Conservation (phyloP, 2,329 filamentous ascomycete species). For the Apiospora rasikravindrae region DNA sequence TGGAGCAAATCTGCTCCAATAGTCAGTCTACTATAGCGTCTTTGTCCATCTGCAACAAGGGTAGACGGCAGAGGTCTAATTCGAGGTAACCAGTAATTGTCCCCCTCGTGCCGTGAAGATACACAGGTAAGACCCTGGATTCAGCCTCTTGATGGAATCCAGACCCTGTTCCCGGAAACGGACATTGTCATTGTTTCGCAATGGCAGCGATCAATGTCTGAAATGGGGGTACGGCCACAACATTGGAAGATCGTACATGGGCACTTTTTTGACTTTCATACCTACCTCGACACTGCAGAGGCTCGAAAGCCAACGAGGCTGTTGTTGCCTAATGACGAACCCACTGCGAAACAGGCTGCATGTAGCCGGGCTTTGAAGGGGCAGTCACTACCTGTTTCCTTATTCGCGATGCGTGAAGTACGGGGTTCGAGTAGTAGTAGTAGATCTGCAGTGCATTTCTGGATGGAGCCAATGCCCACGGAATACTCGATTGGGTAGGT, state of each 20-base stretch:
- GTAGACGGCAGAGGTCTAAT: background rate
- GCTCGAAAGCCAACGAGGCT: background rate
- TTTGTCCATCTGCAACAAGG: background rate
- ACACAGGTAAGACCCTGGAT: background rate
- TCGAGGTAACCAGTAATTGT: background rate
- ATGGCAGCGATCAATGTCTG: background rate
- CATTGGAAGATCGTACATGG: background rate
- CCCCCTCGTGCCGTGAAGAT: background rate
- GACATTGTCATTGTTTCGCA: background rate
- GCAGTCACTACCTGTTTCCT: background rate
- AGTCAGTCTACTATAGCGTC: background rate
- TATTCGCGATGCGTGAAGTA: background rate
- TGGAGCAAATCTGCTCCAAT: background rate
- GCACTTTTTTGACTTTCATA: constrained; percentile 8
- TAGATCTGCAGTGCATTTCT: background rate
- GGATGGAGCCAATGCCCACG: constrained; percentile 3
- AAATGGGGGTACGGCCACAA: background rate
- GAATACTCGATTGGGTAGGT: constrained; percentile 11
- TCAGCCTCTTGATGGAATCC: constrained; percentile 6
- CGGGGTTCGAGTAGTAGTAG: background rate
- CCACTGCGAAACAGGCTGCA: background rate
- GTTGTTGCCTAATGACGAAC: constrained; percentile 5
- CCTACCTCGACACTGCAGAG: background rate
- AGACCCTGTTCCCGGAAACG: constrained; percentile 4
- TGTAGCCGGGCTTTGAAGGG: constrained; percentile 7